Evolutionary conservation across 2,329 filamentous ascomycete genomes (phyloP), one percentile per base, ranked within the genome.

Genomic region (Ilyonectria destructans): DNA sequence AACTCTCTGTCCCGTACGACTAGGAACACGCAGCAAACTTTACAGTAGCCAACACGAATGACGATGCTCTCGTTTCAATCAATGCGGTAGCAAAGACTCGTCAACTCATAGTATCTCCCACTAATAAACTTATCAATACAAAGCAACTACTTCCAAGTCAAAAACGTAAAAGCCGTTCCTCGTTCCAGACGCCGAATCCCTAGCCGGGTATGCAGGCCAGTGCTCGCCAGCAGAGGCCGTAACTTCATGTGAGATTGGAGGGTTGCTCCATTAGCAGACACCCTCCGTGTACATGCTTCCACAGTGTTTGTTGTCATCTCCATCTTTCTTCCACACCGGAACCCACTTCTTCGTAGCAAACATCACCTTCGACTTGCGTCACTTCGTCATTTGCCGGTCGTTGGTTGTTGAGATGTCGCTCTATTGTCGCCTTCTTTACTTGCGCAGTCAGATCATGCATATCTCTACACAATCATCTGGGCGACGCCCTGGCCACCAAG

Each of bases 401-500:
- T 40, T 19, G 23, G 26, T 55, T 37, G 17, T n/a, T 40, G 33
- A 10, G 35, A 54, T 57, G 40, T 49, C 60, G 64, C 48, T 57
- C 43, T 58, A 51, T 63, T 46, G 49, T 58, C 45, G 54, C 43
- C 49, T 55, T 49, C 45, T 40, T 29, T 6, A 17, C 26, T 17
- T 35, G 17, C 51, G 60, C 52, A n/a, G 43, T 26, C 26, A 12
- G 40, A 51, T 55, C 58, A 51, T 31, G 45, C 23, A 26, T 29
- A 62, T 58, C 43, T 75, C 85, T 87, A 97, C 78, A 98, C 95
- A 83, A 98, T 98, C 96, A 98, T 98, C 86, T 98, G 95, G 70
- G 95, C 96, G 74, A 98, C 93, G 59, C 96, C 96, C 74, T 94
- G 92, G 60, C 96, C 96, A 73, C 96, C 96, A 60, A 99, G 87